Conservation (phyloP, 148 eudicot species). For the Fagopyrum esculentum region DNA sequence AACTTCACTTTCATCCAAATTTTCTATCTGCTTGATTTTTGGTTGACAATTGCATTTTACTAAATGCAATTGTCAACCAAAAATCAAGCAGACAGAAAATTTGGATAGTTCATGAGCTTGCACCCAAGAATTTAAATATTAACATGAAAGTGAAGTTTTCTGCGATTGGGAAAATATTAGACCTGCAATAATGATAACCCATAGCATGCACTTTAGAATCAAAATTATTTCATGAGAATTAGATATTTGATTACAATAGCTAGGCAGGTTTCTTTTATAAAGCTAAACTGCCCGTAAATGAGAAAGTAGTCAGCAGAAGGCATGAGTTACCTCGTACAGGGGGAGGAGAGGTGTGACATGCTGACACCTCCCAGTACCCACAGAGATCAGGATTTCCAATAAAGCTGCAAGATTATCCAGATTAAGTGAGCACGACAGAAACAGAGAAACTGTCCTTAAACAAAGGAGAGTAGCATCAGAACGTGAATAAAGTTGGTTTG, state of each 20-base stretch:
- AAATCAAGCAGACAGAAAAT: not conserved
- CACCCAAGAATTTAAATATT: not conserved
- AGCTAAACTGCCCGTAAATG: not conserved
- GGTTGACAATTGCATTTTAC: no score
- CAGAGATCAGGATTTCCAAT: constrained; percentile 79
- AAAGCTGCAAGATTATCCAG: constrained; percentile 40
- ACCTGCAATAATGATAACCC: not conserved
- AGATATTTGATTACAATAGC: not conserved
- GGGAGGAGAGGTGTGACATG: constrained; percentile 47
- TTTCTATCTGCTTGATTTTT: no score
- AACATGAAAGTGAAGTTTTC: not conserved
- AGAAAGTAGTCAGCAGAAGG: not conserved
- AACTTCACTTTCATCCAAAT: no score
- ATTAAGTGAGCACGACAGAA: not conserved
- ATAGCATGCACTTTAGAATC: not conserved
- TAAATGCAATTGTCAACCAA: not conserved
- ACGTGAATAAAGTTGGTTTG: constrained; percentile 1
- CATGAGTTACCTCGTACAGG: constrained; percentile 41
- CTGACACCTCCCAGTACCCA: constrained; percentile 65
- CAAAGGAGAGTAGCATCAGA: not conserved
- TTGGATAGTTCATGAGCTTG: not conserved
- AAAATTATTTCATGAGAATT: not conserved
- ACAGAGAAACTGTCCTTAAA: not conserved
- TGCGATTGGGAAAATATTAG: not conserved
- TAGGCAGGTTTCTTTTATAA: not conserved